Evolutionary conservation across 176 grass and related monocot genomes (phyloP), one percentile per base, ranked within the genome.

Genomic region (Triticum dicoccoides): DNA sequence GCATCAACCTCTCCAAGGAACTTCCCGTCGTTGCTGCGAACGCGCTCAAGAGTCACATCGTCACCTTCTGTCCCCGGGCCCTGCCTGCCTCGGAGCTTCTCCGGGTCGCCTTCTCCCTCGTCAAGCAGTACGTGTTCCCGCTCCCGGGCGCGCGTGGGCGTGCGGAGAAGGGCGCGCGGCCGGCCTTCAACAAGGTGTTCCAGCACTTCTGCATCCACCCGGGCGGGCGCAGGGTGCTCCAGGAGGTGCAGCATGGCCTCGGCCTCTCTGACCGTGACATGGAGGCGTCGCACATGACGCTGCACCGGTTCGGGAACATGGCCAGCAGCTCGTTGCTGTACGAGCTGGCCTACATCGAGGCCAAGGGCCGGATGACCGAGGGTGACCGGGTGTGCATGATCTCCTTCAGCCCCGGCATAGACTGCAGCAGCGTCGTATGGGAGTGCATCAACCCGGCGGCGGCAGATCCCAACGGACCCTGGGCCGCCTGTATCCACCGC

Each of bases 311-410:
- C 35, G 85, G 85, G 0, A 87, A 82, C 62, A 97, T 91, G 17
- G 93, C 91, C 0, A 92, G 89, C 82, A 93, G 91, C 87, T 97
- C 91, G 5, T 80, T 94, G 15, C 90, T 88, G 90, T 97, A 94
- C 80, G 92, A 97, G 86, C 92, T 94, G 37, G 91, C 85, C 9
- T 97, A 97, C 88, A 92, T 90, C 76, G 95, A 94, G 80, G 78
- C 92, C 66, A 97, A 97, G 42, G 89, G 92, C 0, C 56, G 95
- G 15, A 65, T 78, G 71, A 77, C 6, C 12, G 52, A 33, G 70
- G 83, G 30, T 0, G 75, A 86, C 83, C 52, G 83, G 42, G 83
- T 86, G 13, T 78, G 52, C 34, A 52, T 72, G 72, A 47, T 86
- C 45, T 54, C 33, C 29, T 56, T 89, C 68, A 83, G 83, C 37